Evolutionary conservation across 1,139 yeast genomes (phyloP), one percentile per base, ranked within the genome.

Genomic region (Candida freyschussii): DNA sequence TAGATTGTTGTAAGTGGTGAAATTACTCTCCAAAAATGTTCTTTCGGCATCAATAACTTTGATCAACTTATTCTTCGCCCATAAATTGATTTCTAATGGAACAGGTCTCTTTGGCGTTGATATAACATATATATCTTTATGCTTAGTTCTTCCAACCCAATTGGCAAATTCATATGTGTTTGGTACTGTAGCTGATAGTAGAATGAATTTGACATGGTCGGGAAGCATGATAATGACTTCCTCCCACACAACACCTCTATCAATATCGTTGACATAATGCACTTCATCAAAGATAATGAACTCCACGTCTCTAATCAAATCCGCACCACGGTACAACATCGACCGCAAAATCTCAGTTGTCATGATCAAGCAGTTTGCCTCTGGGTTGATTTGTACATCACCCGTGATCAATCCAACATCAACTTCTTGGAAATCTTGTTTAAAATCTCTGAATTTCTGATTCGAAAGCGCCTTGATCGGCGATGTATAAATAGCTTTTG

Each of bases 171-270:
- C 99, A 66, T 77, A 84, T 0, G 98, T 93, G 56, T 91, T 91
- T 7, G 99, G 98, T 10, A 91, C 96, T 0, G 99, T 91, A 3
- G 98, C 98, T 4, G 96, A 87, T 26, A 89, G 63, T 34, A 89
- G 65, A 40, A 89, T 86, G 52, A 83, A 83, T 48, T 85, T 87
- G 33, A 91, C 95, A 58, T 89, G 95, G 44, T 89, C 96, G 1
- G 99, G 99, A 27, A 91, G 67, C 86, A 91, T 78, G 46, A 91
- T 91, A 41, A 91, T 91, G 7, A 93, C 95, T 58, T 91, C 99
- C 61, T 91, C 99, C 99, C 99, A 91, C 6, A 91, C 99, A 21
- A 91, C 98, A 54, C 99, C 99, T 57, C 99, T 75, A 52, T 87
- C 96, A 38, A 85, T 83, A 62, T 91, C 99, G 53, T 91, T 87